These are phyloP conservation scores for Pichia exigua DNA, from an alignment of 805 yeast genomes.

Conservation along the genomic window DNA sequence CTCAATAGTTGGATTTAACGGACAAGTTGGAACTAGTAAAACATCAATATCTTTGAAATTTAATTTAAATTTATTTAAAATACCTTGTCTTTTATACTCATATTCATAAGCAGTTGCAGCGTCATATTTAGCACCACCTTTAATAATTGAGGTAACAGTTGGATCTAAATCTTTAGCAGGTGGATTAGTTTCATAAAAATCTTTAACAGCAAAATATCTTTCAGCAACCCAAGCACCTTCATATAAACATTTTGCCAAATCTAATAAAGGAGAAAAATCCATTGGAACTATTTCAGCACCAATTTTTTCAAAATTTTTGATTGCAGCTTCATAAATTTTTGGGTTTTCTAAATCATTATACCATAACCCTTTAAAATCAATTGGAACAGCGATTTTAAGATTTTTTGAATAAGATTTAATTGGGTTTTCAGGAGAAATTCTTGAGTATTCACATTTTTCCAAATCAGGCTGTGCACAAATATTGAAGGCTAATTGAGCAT, in stretches of 20 bases:
- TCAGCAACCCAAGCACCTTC: slow-evolving; percentile 99
- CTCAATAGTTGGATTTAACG: slow-evolving; percentile 77
- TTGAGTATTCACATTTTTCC: slow-evolving; percentile 68
- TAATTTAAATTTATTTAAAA: slow-evolving; percentile 55
- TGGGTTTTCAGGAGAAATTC: slow-evolving; percentile 65
- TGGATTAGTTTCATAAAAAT: slow-evolving; percentile 62
- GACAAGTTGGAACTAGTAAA: slow-evolving; percentile 87
- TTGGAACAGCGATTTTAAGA: slow-evolving; percentile 73
- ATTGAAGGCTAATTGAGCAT: slow-evolving; percentile 73
- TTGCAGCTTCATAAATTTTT: slow-evolving; percentile 52
- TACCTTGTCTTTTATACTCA: slow-evolving; percentile 81
- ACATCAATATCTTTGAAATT: slow-evolving; percentile 60
- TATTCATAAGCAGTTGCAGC: slow-evolving; percentile 80
- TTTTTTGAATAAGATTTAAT: slow-evolving; percentile 46
- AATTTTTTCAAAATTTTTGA: slow-evolving; percentile 40
- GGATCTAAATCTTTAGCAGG: slow-evolving; percentile 72
- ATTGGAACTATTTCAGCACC: slow-evolving; percentile 55
- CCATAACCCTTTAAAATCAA: slow-evolving; percentile 53
- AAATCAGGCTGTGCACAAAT: slow-evolving; percentile 66
- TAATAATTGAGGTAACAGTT: slow-evolving; percentile 67
- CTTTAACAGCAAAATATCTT: slow-evolving; percentile 76
- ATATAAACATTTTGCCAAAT: slow-evolving; percentile 79
- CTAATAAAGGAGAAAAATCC: slow-evolving; percentile 70
- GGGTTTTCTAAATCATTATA: slow-evolving; percentile 78
- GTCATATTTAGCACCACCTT: slow-evolving; percentile 65